Evolutionary conservation across 768 basidiomycete species (phyloP).

Genomic region (Suillus occidentalis): DNA sequence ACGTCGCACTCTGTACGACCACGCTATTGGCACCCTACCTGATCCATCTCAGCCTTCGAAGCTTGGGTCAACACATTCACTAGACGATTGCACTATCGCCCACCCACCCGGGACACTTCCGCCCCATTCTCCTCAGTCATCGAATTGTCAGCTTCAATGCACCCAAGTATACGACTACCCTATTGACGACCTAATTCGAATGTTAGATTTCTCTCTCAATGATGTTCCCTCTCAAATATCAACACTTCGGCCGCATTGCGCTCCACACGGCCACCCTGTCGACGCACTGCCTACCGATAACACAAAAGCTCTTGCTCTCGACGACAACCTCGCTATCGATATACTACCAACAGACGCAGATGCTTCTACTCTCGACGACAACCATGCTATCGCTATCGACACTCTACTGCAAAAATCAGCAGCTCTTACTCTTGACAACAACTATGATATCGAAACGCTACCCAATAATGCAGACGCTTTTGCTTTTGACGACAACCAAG

Average conservation of each 20-base stretch:
- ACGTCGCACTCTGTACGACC: background rate
- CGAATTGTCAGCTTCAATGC: background rate
- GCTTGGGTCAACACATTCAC: background rate
- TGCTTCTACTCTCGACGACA: background rate
- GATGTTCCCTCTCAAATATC: background rate
- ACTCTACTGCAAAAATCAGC: background rate
- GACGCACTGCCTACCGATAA: background rate
- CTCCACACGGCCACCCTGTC: background rate
- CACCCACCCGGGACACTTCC: no score
- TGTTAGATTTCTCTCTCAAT: background rate
- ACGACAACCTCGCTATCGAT: background rate
- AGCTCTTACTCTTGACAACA: background rate
- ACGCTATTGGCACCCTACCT: background rate
- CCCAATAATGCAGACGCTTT: background rate
- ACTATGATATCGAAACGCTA: background rate
- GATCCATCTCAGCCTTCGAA: background rate
- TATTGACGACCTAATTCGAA: background rate
- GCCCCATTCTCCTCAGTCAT: background rate
- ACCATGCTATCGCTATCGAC: background rate
- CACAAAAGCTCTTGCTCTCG: background rate
- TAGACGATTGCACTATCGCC: background rate
- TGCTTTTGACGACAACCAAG: background rate
- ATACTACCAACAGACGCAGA: no score
- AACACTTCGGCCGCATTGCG: background rate
- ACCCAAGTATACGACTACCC: background rate